These are phyloP conservation scores for Exophiala sp. DNA, from an alignment of 2,329 filamentous ascomycete species.

Conservation along the genomic window DNA sequence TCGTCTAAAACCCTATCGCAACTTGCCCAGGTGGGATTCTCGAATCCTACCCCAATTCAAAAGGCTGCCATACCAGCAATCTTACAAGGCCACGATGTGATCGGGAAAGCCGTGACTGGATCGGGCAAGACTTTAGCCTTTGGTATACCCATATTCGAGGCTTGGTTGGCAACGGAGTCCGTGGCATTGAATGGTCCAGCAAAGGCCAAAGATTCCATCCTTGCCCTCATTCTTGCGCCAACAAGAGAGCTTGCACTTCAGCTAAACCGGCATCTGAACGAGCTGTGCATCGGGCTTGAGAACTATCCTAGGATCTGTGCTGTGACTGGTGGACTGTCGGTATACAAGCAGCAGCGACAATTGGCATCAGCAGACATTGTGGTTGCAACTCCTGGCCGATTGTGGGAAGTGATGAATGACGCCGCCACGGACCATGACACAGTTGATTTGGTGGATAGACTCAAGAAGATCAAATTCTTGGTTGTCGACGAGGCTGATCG, in stretches of 20 bases:
- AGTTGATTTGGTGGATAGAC: conserved; percentile 59
- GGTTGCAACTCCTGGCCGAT: conserved; percentile 82
- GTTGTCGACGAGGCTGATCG: conserved; percentile 94
- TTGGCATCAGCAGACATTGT: conserved; percentile 81
- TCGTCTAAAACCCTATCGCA: conserved; percentile 66
- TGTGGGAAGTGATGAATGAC: conserved; percentile 88
- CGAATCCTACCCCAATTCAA: conserved; percentile 77
- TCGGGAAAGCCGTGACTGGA: conserved; percentile 92
- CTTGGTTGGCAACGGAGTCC: conserved; percentile 52
- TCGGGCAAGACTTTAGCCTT: conserved; percentile 96
- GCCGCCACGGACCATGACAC: conserved; percentile 11
- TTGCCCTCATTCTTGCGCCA: conserved; percentile 75
- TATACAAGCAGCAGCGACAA: conserved; percentile 90
- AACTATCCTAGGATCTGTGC: conserved; percentile 62
- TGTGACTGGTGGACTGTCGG: conserved; percentile 82
- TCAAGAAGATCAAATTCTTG: conserved; percentile 71
- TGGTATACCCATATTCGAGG: conserved; percentile 84
- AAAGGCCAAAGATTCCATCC: conserved; percentile 44
- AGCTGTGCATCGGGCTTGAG: conserved; percentile 64
- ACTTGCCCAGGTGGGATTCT: conserved; percentile 72
- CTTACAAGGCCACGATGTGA: conserved; percentile 75
- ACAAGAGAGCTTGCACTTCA: conserved; percentile 93
- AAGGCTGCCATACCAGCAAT: conserved; percentile 72
- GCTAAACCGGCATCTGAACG: conserved; percentile 72
- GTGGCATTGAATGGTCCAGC: conserved; percentile 25